A percentile compares a stretch with the other conserved stretches of the same genome.
phyloP scores from a whole-genome alignment of 1,284 basidiomycete species.

The Somion occarium region DNA sequence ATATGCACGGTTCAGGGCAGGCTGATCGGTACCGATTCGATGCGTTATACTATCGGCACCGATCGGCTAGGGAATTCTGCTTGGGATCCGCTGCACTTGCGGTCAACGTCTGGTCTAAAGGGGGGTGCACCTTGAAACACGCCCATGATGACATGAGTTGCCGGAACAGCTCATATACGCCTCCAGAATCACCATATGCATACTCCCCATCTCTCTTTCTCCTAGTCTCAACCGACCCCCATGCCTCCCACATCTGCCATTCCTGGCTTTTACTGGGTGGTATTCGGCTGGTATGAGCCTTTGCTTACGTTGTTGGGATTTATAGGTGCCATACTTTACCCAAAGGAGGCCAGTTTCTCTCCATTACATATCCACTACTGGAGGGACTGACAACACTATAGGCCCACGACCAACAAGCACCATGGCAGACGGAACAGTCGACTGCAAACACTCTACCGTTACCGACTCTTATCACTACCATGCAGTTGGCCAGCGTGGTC shows the following conservation, averaged over 20 bases:
- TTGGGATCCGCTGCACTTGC: too few relatives aligned
- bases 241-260: constrained; percentile 43
- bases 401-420: constrained; percentile 70
- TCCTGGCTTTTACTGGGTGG: constrained; percentile 63
- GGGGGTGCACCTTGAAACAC: too few relatives aligned
- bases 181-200: background rate
- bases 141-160: background rate
- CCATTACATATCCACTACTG: background rate
- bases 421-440: constrained; percentile 50
- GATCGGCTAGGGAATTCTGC: too few relatives aligned
- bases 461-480: constrained; percentile 59
- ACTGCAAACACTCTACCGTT: constrained; percentile 48
- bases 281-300: constrained; percentile 72
- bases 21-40: constrained; percentile 10
- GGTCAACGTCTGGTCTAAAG: too few relatives aligned
- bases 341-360: constrained; percentile 46
- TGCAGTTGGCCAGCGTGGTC: constrained; percentile 73
- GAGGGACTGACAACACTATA: constrained; percentile 22
- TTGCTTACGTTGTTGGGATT: constrained; percentile 59
- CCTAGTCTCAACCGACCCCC: background rate
- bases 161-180: background rate
- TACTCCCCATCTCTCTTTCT: constrained; percentile 2
- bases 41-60: background rate
- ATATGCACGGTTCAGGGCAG: constrained; percentile 35
- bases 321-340: constrained; percentile 61